Base-by-base conservation (phyloP, 176 grass and related monocot species). In the Canna indica region DNA sequence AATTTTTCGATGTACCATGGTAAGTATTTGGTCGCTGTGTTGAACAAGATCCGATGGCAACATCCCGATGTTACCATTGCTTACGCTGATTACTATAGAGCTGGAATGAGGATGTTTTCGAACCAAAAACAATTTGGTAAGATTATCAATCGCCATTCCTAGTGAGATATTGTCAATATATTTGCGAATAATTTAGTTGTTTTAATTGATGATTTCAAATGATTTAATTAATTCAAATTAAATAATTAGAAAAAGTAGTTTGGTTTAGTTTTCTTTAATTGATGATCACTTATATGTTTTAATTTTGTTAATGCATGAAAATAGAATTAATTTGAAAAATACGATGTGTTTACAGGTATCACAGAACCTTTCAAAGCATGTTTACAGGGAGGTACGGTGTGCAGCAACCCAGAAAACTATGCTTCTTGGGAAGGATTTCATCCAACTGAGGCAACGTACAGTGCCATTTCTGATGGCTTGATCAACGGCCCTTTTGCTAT, bases 361-460 rank as follows among this genome's bases (percentile, higher is more conserved):
- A 64, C 57, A 33, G 35, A 86, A 34, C 86, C 90, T 27, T 84
- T 90, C 59, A 69, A 56, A 16, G 83, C 84, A 70, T 95, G 90
- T 44, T 95, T n/a, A n/a, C n/a, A 86, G 3, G 90, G 90, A 64
- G 79, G 78, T 22, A 71, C 62, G 14, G 72, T 90, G 36, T 95
- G 86, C 64, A 74, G 70, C 38, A 77, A 90, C 26, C 90, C 90
- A 50, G 74, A 78, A 32, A 90, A 75, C 53, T 87, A 90, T 64
- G 84, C 63, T 10, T 95, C 90, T 41, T 90, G 90, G 90, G 86
- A 95, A 53, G 90, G 90, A 30, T 75, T 95, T 48, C 90, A 90
- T 72, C 77, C 84, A 3, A 90, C 86, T 12, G 90, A 95, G 83
- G 86, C 90, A 38, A 79, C 84, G 11, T 90, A 90, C 47, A 84